Conservation (phyloP, 2,329 filamentous ascomycete genomes). For the Fusarium virguliforme region DNA sequence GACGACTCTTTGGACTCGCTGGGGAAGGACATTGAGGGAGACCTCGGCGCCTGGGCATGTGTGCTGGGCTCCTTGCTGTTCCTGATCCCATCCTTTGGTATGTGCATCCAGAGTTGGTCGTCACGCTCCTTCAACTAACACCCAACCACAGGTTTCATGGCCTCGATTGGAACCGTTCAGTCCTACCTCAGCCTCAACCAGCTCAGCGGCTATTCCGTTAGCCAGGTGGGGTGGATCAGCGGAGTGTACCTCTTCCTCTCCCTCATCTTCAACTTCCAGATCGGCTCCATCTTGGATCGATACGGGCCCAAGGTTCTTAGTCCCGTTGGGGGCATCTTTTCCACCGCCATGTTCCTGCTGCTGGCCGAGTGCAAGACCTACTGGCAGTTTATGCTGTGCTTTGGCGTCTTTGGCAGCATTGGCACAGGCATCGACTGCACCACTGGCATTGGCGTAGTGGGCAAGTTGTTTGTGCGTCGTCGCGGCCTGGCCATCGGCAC, state of each 20-base stretch:
- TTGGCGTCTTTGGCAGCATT: conserved; percentile 61
- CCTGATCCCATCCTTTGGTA: conserved; percentile 27
- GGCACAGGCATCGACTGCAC: conserved; percentile 57
- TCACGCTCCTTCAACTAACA: neutral
- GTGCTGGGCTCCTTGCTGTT: conserved; percentile 39
- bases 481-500: conserved; percentile 35
- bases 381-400: conserved; percentile 64
- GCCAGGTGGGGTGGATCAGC: conserved; percentile 65
- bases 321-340: conserved; percentile 55
- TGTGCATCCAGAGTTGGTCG: neutral
- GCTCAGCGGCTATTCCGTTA: conserved; percentile 57
- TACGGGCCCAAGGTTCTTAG: conserved; percentile 61
- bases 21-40: conserved; percentile 22
- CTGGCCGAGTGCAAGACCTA: conserved; percentile 63
- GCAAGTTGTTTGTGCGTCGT: conserved; percentile 43
- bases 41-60: conserved; percentile 31
- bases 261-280: conserved; percentile 62
- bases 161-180: conserved; percentile 63
- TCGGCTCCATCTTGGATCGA: conserved; percentile 63
- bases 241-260: conserved; percentile 62
- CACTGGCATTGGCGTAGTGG: conserved; percentile 53
- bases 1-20: neutral
- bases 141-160: conserved; percentile 59
- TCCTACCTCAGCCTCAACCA: conserved; percentile 62
- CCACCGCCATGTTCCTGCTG: conserved; percentile 59